Evolutionary conservation across 2,329 filamentous ascomycete species (phyloP), one percentile per base, ranked within the genome.

Genomic region (Penicillium sp.): DNA sequence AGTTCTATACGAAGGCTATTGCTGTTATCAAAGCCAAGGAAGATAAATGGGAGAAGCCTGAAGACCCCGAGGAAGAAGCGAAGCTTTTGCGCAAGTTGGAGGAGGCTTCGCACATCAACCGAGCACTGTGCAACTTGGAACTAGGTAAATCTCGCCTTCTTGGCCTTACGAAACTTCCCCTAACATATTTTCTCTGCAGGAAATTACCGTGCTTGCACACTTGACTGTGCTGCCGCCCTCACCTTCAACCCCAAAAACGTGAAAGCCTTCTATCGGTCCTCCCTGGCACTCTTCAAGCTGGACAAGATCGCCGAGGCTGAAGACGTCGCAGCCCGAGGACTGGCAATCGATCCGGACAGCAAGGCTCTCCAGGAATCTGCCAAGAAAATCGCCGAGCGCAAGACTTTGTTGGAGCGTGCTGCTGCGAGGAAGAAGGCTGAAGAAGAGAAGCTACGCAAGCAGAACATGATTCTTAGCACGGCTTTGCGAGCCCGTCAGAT

Each of bases 1-100:
- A 96, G 72, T 97, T 92, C 72, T 99, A 99, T 72, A 84, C 82
- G 29, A 94, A 96, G 76, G 92, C 87, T n/a, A 80, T 97, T 48
- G 78, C 84, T 10, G 83, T 95, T 7, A 75, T 97, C 16, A 79
- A 81, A 10, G 77, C 77, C 6, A 87, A 89, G 71, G 83, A 90
- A 68, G 72, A 75, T 32, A 69, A 78, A 69, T 69, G 76, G 60
- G 78, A 83, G 23, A 69, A 76, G 46, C 78, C 81, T 39, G 74
- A 82, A 54, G 80, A 84, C 62, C 58, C 66, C 9, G 76, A 80
- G 48, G 82, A 84, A 47, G 86, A 85, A 38, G 82, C 86, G 62
- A 79, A 77, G 54, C 77, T 83, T 63, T 84, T 93, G 73, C 79
- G 77, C 42, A 75, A 79, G 52, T 78, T 89, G 46, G 83, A 92